phyloP scores from a whole-genome alignment of 1,284 basidiomycete species.

The Phylloporus sp. region DNA sequence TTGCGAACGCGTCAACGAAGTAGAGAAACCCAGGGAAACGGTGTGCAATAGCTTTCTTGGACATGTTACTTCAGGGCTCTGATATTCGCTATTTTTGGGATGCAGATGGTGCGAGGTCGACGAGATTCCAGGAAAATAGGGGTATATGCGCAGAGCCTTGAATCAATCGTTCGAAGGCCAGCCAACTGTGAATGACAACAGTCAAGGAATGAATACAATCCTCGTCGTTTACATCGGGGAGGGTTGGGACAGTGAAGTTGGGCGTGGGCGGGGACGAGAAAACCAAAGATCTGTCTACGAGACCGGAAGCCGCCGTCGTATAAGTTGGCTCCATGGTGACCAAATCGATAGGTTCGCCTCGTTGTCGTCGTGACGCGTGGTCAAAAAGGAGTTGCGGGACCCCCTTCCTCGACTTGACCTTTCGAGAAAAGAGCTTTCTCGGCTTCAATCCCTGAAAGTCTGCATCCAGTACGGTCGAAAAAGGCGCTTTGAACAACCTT shows the following conservation, averaged over 20 bases:
- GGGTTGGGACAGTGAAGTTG: background rate
- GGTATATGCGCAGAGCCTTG: background rate
- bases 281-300: background rate
- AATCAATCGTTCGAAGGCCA: constrained; percentile 8
- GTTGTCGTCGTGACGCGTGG: constrained; percentile 2
- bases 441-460: constrained; percentile 8
- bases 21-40: background rate
- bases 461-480: constrained; percentile 1
- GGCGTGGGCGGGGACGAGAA: background rate
- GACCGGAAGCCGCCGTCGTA: background rate
- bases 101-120: no score
- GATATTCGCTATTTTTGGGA: no score
- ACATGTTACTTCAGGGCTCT: no score
- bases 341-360: background rate
- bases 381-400: constrained; percentile 5
- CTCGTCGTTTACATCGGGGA: constrained; percentile 3
- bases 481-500: constrained; percentile 11
- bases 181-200: constrained; percentile 12
- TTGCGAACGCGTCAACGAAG: no score
- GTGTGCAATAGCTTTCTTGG: background rate
- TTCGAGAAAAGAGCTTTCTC: constrained; percentile 8
- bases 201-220: background rate
- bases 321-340: background rate
- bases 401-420: constrained; percentile 14
- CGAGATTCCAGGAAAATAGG: background rate